Base-by-base conservation (phyloP, 495 filamentous ascomycete genomes). In the Neurospora sp. region DNA sequence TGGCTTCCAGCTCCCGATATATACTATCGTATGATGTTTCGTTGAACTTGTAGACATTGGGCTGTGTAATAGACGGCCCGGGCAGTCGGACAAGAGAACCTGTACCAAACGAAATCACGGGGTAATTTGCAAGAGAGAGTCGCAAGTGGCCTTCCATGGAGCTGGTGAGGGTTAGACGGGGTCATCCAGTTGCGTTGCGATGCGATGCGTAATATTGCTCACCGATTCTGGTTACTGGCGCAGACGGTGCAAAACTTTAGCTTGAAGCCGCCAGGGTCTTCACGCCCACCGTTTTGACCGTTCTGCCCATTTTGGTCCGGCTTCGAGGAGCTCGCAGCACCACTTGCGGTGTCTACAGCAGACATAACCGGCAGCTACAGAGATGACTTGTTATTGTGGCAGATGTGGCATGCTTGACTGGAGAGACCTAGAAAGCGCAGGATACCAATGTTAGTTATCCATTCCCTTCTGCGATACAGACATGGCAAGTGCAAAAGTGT, bases 191-290 rank as follows among this genome's bases (percentile, higher is more conserved):
- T 10, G n/a, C 9, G 68, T 47, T 39, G 4, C n/a, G 14, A 59
- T 44, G 18, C 39, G 16, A 42, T 38, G 44, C 16, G 12, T 68
- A 37, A n/a, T 8, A 31, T 79, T 61, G 65, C 85, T 70, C 85
- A 97, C 88, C 94, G 90, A 78, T 98, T 98, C 76, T 98, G 90
- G 78, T 99, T 98, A 77, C 93, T 97, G 5, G 96, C 96, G 82
- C 96, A 99, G 44, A 99, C 96, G 3, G 96, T 99, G 86, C 96
- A 99, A 83, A 98, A 98, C 77, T 91, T 96, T 53, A 99, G 86
- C 79, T 93, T 96, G 86, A 89, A 96, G 35, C 82, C 86, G 10
- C 82, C 81, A 8, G 74, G 27, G 68, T 84, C 84, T 70, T 80
- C 77, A 9, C 73, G 74, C 61, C 84, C 82, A 39, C 81, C 82